Conservation (phyloP, 2,329 filamentous ascomycete genomes). For the Metarhizium brunneum region DNA sequence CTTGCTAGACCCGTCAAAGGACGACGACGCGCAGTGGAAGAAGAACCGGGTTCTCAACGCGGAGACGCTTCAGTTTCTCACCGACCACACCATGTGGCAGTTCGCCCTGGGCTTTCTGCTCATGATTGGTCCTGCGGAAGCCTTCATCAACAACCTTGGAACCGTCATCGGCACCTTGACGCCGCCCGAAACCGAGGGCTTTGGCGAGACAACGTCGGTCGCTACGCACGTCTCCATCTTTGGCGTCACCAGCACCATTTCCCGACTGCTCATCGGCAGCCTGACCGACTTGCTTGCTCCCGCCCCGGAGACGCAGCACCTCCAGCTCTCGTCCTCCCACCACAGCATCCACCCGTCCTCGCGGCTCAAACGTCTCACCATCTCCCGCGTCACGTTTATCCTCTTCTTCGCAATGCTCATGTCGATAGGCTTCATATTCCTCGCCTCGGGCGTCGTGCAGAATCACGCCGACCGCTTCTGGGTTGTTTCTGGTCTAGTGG, state of each 20-base stretch:
- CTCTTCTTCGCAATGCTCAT: slow-evolving; percentile 66
- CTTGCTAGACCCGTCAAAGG: slow-evolving; percentile 27
- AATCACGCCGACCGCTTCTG: slow-evolving; percentile 73
- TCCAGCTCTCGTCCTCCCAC: slow-evolving; percentile 30
- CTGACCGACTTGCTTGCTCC: slow-evolving; percentile 80
- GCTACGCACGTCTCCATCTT: slow-evolving; percentile 91
- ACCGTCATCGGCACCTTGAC: slow-evolving; percentile 86
- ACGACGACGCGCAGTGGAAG: slow-evolving; percentile 51
- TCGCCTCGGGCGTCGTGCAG: slow-evolving; percentile 69
- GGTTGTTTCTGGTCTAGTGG: slow-evolving; percentile 74
- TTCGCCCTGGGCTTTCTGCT: slow-evolving; percentile 87
- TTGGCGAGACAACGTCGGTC: slow-evolving; percentile 45
- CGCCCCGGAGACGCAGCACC: slow-evolving; percentile 49
- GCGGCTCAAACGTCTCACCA: slow-evolving; percentile 35
- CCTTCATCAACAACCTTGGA: slow-evolving; percentile 95
- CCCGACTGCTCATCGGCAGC: slow-evolving; percentile 80
- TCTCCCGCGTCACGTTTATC: slow-evolving; percentile 76
- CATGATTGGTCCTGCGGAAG: slow-evolving; percentile 89
- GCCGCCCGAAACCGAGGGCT: slow-evolving; percentile 38
- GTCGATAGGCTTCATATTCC: slow-evolving; percentile 64
- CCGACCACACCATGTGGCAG: slow-evolving; percentile 92
- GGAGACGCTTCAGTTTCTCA: slow-evolving; percentile 76
- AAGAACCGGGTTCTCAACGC: slow-evolving; percentile 89
- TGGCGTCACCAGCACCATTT: slow-evolving; percentile 80
- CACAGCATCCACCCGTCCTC: slow-evolving; percentile 10